These are phyloP conservation scores for Debaryomyces sp. DNA, from an alignment of 1,139 yeast genomes.

Conservation along the genomic window DNA sequence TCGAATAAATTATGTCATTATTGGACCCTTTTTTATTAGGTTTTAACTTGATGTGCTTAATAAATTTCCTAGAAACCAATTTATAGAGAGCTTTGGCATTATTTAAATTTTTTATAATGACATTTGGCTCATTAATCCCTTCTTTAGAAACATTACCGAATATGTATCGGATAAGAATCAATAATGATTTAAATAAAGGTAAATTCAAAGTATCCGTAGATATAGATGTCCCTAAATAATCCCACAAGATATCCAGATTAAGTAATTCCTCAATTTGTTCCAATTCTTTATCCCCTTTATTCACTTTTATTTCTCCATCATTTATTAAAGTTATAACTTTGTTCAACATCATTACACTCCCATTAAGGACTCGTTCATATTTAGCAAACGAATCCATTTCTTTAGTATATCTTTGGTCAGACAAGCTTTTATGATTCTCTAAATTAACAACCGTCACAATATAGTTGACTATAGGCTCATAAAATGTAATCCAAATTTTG, in stretches of 20 bases:
- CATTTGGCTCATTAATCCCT: slow-evolving; percentile 12
- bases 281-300: slow-evolving; percentile 11
- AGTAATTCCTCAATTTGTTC: slow-evolving; percentile 32
- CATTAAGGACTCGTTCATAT: slow-evolving; percentile 59
- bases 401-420: slow-evolving; percentile 74
- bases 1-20: slow-evolving; percentile 40
- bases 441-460: slow-evolving; percentile 52
- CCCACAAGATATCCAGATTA: slow-evolving; percentile 47
- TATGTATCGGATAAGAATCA: slow-evolving; percentile 33
- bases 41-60: slow-evolving; percentile 54
- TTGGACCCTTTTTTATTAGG: slow-evolving; percentile 25
- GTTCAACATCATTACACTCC: slow-evolving; percentile 54
- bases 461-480: slow-evolving; percentile 56
- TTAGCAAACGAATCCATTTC: slow-evolving; percentile 71
- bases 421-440: slow-evolving; percentile 65
- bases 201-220: slow-evolving; percentile 38
- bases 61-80: slow-evolving; percentile 47
- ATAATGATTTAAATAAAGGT: slow-evolving; percentile 48
- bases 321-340: slow-evolving; percentile 35
- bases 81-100: slow-evolving; percentile 42
- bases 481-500: slow-evolving; percentile 63
- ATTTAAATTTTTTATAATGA: slow-evolving; percentile 10
- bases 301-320: slow-evolving; percentile 12
- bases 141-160: slow-evolving; percentile 14
- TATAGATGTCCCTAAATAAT: slow-evolving; percentile 32